These are phyloP conservation scores for Scedosporium apiospermum DNA, from an alignment of 2,329 filamentous ascomycete genomes.

Conservation along the genomic window DNA sequence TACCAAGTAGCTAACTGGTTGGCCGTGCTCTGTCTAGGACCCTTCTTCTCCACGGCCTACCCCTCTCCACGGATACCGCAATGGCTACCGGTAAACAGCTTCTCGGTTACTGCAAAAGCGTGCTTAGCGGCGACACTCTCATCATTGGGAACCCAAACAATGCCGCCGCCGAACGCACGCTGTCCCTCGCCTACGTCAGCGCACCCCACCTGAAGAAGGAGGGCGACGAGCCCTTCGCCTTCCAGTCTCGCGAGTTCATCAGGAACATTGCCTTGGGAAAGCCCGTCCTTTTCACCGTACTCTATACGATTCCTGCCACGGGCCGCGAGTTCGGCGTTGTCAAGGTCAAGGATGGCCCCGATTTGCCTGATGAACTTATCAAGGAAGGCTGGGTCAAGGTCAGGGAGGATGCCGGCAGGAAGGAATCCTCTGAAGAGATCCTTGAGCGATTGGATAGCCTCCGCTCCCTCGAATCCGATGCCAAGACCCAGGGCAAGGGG, in stretches of 20 bases:
- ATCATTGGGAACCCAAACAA: conserved; percentile 75
- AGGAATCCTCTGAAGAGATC: conserved; percentile 75
- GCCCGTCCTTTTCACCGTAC: conserved; percentile 70
- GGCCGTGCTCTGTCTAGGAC: background rate
- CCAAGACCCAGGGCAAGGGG: conserved; percentile 70
- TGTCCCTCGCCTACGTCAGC: conserved; percentile 87
- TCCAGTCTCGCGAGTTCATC: conserved; percentile 89
- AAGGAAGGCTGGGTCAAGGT: conserved; percentile 89
- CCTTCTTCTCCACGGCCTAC: conserved; percentile 12
- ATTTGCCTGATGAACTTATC: conserved; percentile 73
- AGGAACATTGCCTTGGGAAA: conserved; percentile 80
- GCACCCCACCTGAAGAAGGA: conserved; percentile 81
- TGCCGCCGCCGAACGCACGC: conserved; percentile 69
- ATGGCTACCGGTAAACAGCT: conserved; percentile 28
- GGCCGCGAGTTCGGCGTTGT: conserved; percentile 83
- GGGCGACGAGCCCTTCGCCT: conserved; percentile 85
- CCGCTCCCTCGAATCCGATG: conserved; percentile 65
- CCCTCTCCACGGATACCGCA: background rate
- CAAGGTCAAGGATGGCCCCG: conserved; percentile 63
- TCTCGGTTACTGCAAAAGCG: conserved; percentile 76
- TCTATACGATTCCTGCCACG: conserved; percentile 79
- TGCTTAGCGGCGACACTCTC: conserved; percentile 87
- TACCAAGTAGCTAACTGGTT: background rate
- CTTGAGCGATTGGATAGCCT: conserved; percentile 66
- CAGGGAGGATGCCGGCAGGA: conserved; percentile 85